Conservation (phyloP, 495 filamentous ascomycete genomes). For the Stereocaulon alpinum region DNA sequence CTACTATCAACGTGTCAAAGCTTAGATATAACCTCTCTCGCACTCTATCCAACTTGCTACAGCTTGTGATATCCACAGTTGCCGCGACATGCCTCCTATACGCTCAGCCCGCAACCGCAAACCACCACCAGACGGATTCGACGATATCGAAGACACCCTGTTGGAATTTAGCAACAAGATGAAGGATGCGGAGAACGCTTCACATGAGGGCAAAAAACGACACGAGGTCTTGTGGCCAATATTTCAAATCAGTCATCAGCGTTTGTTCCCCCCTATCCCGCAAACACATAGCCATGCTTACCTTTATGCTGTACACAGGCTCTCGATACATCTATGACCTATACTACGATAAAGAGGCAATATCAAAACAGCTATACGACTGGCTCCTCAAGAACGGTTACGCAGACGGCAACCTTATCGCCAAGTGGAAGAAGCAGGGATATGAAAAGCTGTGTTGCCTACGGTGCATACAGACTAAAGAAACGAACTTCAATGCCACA, state of each 20-base stretch:
- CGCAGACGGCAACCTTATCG: slow-evolving; percentile 87
- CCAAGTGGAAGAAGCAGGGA: slow-evolving; percentile 99
- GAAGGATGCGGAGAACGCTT: slow-evolving; percentile 89
- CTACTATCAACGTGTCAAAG: not conserved
- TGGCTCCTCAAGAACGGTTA: slow-evolving; percentile 96
- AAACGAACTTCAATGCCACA: slow-evolving; percentile 96
- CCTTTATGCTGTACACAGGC: slow-evolving; percentile 29
- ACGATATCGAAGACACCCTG: slow-evolving; percentile 92
- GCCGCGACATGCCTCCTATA: slow-evolving; percentile 67
- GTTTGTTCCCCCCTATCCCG: slow-evolving; percentile 36
- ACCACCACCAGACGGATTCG: slow-evolving; percentile 88
- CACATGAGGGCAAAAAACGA: slow-evolving; percentile 67
- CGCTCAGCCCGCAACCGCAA: slow-evolving; percentile 70
- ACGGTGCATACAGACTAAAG: slow-evolving; percentile 94
- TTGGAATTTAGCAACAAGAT: slow-evolving; percentile 95
- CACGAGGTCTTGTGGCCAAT: slow-evolving; percentile 93
- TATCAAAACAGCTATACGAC: slow-evolving; percentile 82
- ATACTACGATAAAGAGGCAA: slow-evolving; percentile 96
- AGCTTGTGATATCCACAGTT: not conserved
- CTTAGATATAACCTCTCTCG: too few species aligned
- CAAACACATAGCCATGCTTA: slow-evolving; percentile 4
- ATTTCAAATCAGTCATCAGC: slow-evolving; percentile 94
- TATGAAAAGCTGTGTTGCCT: slow-evolving; percentile 98
- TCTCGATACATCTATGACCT: slow-evolving; percentile 92
- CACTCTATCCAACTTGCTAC: not conserved